Evolutionary conservation across 2,329 filamentous ascomycete genomes (phyloP).

Genomic region (Arthrobotrys megalospora): DNA sequence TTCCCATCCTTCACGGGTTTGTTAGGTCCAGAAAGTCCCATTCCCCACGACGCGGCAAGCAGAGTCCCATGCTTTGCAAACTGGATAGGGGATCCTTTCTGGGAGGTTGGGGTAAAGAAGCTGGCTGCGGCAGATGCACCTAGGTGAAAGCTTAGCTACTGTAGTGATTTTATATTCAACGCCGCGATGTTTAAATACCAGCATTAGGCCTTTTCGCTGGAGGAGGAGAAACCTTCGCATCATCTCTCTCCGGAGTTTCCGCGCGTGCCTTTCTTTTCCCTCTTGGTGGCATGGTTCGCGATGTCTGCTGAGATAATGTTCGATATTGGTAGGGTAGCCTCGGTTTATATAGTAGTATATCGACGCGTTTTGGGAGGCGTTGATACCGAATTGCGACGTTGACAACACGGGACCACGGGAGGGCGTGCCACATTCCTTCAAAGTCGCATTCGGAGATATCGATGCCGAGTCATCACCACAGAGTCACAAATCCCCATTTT

Average conservation of each 20-base stretch:
- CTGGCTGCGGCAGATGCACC: slow-evolving; percentile 19
- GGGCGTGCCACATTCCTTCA: slow-evolving; percentile 6
- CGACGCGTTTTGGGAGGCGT: slow-evolving; percentile 6
- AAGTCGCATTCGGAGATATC: not conserved
- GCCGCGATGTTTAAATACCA: not conserved
- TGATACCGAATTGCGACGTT: not conserved
- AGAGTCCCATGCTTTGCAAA: slow-evolving; percentile 39
- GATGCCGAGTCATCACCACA: not conserved
- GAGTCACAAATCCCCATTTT: slow-evolving; percentile 11
- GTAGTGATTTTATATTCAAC: not conserved
- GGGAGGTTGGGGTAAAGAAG: slow-evolving; percentile 52
- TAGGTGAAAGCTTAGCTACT: not conserved
- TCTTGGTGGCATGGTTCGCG: slow-evolving; percentile 36
- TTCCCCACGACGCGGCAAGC: slow-evolving; percentile 39
- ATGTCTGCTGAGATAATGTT: slow-evolving; percentile 18
- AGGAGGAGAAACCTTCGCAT: slow-evolving; percentile 43
- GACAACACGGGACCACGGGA: slow-evolving; percentile 18
- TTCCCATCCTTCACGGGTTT: slow-evolving; percentile 66
- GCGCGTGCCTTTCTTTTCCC: slow-evolving; percentile 51
- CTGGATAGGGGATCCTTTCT: slow-evolving; percentile 45
- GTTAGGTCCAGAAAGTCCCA: slow-evolving; percentile 54
- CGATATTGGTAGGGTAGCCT: slow-evolving; percentile 2
- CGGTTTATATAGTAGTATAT: slow-evolving; percentile 19
- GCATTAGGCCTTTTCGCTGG: slow-evolving; percentile 33
- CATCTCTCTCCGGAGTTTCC: slow-evolving; percentile 52